Evolutionary conservation across 192 early-diverging fungal species (phyloP), one percentile per base, ranked within the genome.

Genomic region (Linderina pennispora): DNA sequence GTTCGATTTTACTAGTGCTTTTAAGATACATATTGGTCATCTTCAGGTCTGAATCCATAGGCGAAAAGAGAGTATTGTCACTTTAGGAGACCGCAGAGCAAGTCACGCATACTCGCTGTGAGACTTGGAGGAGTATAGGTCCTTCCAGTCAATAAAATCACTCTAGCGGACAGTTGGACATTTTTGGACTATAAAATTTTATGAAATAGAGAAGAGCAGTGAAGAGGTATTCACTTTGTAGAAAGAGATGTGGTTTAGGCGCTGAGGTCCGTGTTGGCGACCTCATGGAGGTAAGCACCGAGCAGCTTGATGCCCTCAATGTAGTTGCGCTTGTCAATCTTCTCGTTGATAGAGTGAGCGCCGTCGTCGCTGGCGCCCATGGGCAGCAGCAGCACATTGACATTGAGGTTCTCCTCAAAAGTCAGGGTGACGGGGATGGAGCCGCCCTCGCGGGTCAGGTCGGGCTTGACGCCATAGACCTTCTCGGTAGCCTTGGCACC

Each of bases 261-360:
- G 24, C 47, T 36, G 35, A 73, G 42, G 21, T 65, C 62, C 13
- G 58, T 59, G 18, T 23, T 40, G 0, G 92, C 80, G 45, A 97
- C 56, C 75, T 97, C 93, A 64, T 94, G 79, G 24, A 97, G 79
- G 58, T 97, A 97, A 16, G 84, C 78, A 42, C 88, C 87, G 26
- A 93, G 72, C 40, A 95, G 76, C 77, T 98, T 97, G 77, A 90
- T 98, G 43, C 95, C 95, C 59, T 89, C 73, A 47, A 97, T 85
- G 68, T 91, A 97, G 78, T 96, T 98, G 60, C 76, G 80, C 39
- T 75, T 77, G 72, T 95, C 89, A 48, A 98, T 64, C 74, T 95
- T 97, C 73, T 98, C 95, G 76, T 97, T 94, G 73, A 89, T 95
- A 11, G 90, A 92, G 77, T 98, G 95, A 13, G 93, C 95, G 53